Base-by-base conservation (phyloP, 225 moss, liverwort and hornwort genomes). In the Pseudoscleropodium purum region DNA sequence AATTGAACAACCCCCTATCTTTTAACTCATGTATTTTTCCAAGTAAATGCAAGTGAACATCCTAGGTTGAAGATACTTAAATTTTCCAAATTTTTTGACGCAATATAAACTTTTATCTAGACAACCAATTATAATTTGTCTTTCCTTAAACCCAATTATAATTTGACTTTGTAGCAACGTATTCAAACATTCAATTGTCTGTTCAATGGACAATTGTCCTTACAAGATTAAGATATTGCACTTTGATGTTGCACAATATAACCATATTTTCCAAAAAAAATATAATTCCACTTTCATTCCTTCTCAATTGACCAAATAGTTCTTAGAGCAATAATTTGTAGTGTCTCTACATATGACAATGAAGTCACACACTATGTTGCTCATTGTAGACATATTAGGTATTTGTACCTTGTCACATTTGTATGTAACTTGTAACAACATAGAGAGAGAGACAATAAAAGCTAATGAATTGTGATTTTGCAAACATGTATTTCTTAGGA, bases 31-130 rank as follows among this genome's bases (percentile, higher is more conserved):
- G 0, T 39, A 70, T 7, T 70, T 70, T 70, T 25, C 1, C 0
- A 69, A 39, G 1, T 70, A 1, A 70, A 70, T 21, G 13, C 7
- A 39, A 70, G 70, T 70, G 7, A 39, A 70, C 2, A 39, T 4
- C 6, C 1, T 0, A 2, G 1, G 4, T 0, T 0, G 0, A n/a
- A n/a, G 13, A 69, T 69, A 3, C 0, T 2, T 3, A 59, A 59
- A 10, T 10, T 59, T 4, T 3, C 20, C 19, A 20, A 19, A 19
- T 5, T 6, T 37, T 20, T 59, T 36, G 2, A 2, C 4, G 0
- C 17, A n/a, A n/a, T 0, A 13, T n/a, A 4, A 23, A n/a, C 24
- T 24, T 69, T 37, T 4, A n/a, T 2, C 0, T 5, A 0, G 0
- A 13, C n/a, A 23, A 13, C 21, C 4, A 13, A n/a, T 23, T 0